Evolutionary conservation across 345 rosid genomes (phyloP).

Genomic region (Punica granatum): DNA sequence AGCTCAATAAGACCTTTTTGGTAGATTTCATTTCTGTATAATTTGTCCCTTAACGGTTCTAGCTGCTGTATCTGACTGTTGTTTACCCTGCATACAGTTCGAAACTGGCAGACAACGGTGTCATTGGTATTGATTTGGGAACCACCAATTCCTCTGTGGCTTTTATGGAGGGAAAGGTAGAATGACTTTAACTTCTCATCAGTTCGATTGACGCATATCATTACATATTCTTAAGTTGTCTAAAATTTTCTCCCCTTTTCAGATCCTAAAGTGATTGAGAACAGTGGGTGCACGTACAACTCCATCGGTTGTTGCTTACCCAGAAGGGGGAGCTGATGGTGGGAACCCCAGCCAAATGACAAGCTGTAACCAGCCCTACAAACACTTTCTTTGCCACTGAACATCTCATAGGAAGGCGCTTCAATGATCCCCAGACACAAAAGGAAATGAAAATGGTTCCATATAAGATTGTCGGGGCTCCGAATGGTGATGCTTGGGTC

Average conservation of each 20-base stretch:
- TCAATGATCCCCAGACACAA: slow-evolving; percentile 58
- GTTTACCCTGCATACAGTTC: slow-evolving; percentile 38
- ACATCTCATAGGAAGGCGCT: slow-evolving; percentile 71
- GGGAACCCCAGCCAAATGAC: slow-evolving; percentile 84
- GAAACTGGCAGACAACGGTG: slow-evolving; percentile 73
- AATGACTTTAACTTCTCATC: too few species aligned
- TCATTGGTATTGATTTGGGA: slow-evolving; percentile 92
- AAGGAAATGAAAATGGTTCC: too few species aligned
- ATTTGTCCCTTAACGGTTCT: too few species aligned
- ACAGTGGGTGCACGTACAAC: slow-evolving; percentile 77
- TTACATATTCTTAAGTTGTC: background rate
- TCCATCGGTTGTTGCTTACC: slow-evolving; percentile 75
- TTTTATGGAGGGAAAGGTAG: slow-evolving; percentile 94
- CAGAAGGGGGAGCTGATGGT: slow-evolving; percentile 69
- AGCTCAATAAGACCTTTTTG: slow-evolving; percentile 64
- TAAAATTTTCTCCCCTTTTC: slow-evolving; percentile 6
- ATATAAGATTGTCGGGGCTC: too few species aligned
- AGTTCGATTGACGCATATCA: background rate
- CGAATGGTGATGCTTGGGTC: too few species aligned
- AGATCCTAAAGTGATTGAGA: slow-evolving; percentile 85
- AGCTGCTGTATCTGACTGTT: background rate
- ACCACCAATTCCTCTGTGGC: slow-evolving; percentile 96
- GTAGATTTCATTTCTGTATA: slow-evolving; percentile 18
- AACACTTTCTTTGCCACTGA: slow-evolving; percentile 75
- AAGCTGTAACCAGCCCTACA: slow-evolving; percentile 82